Evolutionary conservation across 2,329 filamentous ascomycete genomes (phyloP).

Genomic region (Colletotrichum chrysophilum): DNA sequence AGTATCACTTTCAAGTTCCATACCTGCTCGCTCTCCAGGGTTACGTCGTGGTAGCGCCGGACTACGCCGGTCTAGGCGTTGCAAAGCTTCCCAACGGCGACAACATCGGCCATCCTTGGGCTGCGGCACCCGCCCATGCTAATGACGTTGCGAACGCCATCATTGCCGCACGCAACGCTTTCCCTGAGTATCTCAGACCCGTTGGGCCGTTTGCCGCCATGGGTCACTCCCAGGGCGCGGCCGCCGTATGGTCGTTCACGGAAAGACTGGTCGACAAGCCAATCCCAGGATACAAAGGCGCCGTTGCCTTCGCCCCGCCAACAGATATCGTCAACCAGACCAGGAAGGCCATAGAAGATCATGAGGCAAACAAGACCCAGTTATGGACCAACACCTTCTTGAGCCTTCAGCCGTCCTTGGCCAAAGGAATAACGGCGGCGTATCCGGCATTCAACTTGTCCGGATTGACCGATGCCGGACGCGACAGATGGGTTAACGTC

Average conservation of each 20-base stretch:
- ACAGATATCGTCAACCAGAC: background rate
- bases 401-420: background rate
- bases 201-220: background rate
- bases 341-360: background rate
- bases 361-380: background rate
- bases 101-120: background rate
- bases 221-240: background rate
- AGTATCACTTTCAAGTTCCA: background rate
- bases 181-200: background rate
- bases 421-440: background rate
- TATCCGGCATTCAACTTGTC: background rate
- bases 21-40: background rate
- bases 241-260: background rate
- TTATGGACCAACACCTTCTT: background rate
- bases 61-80: background rate
- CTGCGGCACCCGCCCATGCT: background rate
- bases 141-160: background rate
- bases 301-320: background rate
- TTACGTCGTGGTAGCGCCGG: background rate
- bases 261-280: background rate
- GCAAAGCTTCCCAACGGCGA: background rate
- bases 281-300: accelerated
- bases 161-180: background rate
- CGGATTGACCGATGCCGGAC: background rate
- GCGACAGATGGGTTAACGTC: background rate